Base-by-base conservation (phyloP, 2,329 filamentous ascomycete genomes). In the Colletotrichum theobromicola region DNA sequence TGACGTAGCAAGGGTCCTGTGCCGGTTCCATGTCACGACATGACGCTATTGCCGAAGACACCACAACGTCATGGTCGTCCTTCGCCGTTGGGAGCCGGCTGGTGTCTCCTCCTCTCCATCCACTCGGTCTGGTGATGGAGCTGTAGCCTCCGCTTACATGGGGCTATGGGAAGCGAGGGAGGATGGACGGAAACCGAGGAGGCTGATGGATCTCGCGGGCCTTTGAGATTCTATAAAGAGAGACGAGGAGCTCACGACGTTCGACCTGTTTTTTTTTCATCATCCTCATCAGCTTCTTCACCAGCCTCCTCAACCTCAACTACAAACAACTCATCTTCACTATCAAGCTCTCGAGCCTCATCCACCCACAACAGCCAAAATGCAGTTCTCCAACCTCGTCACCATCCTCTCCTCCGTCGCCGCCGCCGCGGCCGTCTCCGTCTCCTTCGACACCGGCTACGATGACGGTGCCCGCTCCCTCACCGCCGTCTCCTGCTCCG, bases 371-470 rank as follows among this genome's bases (percentile, higher is more conserved):
- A 75, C 77, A 77, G 64, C 77, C 79, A 88, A 79, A 68, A 88
- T 89, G 87, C 85, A 87, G 79, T 78, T 87, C 80, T 80, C 84
- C 78, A 81, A 78, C 78, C 76, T 87, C 77, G 71, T 87, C 77
- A 79, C 81, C 78, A 78, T 86, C 79, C 80, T 87, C 76, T 78
- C 84, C 76, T 76, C 84, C 74, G 80, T 83, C 75, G 79, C 83
- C 66, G 80, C 84, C 72, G 81, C 81, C 71, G 80, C 83, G 24
- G 85, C 85, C 78, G 80, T 18, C 35, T 8, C 80, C 82, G 93
- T 95, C 80, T 93, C 92, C 77, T 96, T 93, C 84, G 94, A 96
- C 84, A 84, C 85, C 24, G 91, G 89, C 80, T 97, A 94, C 85
- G 94, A 96, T 80, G 85, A 93, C 76, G 82, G 81, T 60, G 77